Evolutionary conservation across 441 rosid species (phyloP), one percentile per base, ranked within the genome.

Genomic region (Gossypium gossypioides): DNA sequence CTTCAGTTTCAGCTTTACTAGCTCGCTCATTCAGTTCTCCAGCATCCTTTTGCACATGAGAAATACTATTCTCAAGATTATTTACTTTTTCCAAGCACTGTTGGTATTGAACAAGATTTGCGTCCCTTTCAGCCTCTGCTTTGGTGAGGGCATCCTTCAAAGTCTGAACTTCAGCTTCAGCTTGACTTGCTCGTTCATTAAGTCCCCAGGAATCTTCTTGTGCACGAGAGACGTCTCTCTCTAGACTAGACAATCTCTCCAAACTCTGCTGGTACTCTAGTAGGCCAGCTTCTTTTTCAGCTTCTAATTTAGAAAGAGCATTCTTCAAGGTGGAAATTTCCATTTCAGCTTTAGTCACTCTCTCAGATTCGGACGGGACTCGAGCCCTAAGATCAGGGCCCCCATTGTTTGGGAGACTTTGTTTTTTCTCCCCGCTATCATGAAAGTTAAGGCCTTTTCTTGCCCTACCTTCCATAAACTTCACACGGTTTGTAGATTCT

Each of bases 271-370:
- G 91, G 84, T 87, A 92, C 82, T 89, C 84, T 63, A 82, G 81
- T 71, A 84, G 52, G 78, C 69, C 88, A 80, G 90, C 96, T 78
- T 92, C 92, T 82, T 90, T 94, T 80, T 94, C 99, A 71, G 86
- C 89, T 80, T 94, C 96, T 74, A 94, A 83, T 81, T 83, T 91
- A 59, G 92, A 77, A 75, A 92, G 86, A 64, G 86, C 87, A 61
- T 84, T 89, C 85, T 86, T 88, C 61, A 95, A 82, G 63, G 79
- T 83, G 52, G 78, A 72, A 51, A 95, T 87, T 76, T 92, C 97
- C 75, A 80, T 79, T 81, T 92, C 99, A 16, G 89, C 86, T 81
- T 82, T 87, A 76, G 81, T 76, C 57, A 89, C 78, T 18, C 86
- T 84, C 72, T 90, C 92, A 46, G 90, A 86, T n/a, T 88, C 87